Base-by-base conservation (phyloP, 2,329 filamentous ascomycete species). In the Graphiopsis chlorocephala region DNA sequence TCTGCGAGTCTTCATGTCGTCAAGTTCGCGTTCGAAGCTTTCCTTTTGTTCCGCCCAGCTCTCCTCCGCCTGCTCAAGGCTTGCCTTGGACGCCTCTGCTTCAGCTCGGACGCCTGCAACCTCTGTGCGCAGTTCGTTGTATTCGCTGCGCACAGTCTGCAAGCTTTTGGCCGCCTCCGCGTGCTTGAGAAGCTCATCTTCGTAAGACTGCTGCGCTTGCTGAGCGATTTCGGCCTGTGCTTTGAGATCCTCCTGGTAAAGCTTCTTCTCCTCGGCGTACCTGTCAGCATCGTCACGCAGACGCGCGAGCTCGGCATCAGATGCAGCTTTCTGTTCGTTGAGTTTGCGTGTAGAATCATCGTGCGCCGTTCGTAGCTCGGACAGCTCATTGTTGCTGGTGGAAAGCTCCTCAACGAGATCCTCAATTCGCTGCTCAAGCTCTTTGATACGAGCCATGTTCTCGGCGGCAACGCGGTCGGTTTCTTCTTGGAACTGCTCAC, bases 171-270 rank as follows among this genome's bases (percentile, higher is more conserved):
- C 92, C n/a, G 94, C 95, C 69, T 97, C 92, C 1, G 93, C 94
- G 78, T 99, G 95, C 80, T 95, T 97, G 72, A 97, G 86, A 12
- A 99, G 84, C 76, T 99, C 95, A 68, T 89, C 89, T 77, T 99
- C 96, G 74, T 99, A 99, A 70, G 95, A 93, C 74, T 96, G 90
- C 75, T 99, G 95, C 3, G 95, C 93, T 76, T 92, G 91, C 61
- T 92, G 89, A 2, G 95, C 93, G 72, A 99, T 98, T 52, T 96
- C 91, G 29, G 94, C 93, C 77, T 99, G 95, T 0, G 92, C 89
- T 67, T 95, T 93, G 48, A 98, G 86, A 72, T 98, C 93, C 72
- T 96, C 90, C 74, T 96, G 92, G 74, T 97, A 91, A 74, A 90
- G 92, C 69, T 91, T 88, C 33, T 92, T 88, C 58, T 93, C 89